A percentile compares a stretch with the other conserved stretches of the same genome.
Conservation (phyloP, 257 asterid species). For the Nicotiana otophora region DNA sequence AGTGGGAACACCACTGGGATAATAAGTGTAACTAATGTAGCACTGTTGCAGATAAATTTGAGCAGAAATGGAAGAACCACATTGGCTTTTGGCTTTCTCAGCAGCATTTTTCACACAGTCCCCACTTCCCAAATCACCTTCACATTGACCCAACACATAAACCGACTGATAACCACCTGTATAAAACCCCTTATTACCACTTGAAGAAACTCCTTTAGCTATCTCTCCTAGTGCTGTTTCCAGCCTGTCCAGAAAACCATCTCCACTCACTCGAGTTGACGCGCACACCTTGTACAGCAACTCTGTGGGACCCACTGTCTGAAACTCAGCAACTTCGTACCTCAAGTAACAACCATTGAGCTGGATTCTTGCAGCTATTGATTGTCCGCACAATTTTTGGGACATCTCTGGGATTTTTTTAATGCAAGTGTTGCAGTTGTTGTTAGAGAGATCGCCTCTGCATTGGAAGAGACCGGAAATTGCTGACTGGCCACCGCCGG, state of each 20-base stretch:
- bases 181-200: slow-evolving; percentile 47
- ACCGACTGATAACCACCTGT: slow-evolving; percentile 61
- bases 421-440: slow-evolving; percentile 51
- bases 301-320: slow-evolving; percentile 43
- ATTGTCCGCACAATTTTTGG: slow-evolving; percentile 39
- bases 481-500: slow-evolving; percentile 40
- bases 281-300: slow-evolving; percentile 62
- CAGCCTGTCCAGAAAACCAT: slow-evolving; percentile 52
- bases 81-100: slow-evolving; percentile 43
- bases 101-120: slow-evolving; percentile 69
- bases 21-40: slow-evolving; percentile 66
- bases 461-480: slow-evolving; percentile 67
- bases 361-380: slow-evolving; percentile 63
- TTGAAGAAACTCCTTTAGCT: slow-evolving; percentile 40
- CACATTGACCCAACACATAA: slow-evolving; percentile 81
- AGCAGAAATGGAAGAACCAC: slow-evolving; percentile 55
- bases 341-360: slow-evolving; percentile 56
- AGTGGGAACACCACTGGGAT: slow-evolving; percentile 64
- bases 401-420: slow-evolving; percentile 27
- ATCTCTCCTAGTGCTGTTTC: slow-evolving; percentile 55
- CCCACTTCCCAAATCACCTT: slow-evolving; percentile 53
- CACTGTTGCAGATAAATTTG: slow-evolving; percentile 64
- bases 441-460: slow-evolving; percentile 63
- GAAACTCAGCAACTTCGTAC: slow-evolving; percentile 54
- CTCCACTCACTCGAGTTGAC: slow-evolving; percentile 52